These are phyloP conservation scores for Alternaria tenuissima DNA, from an alignment of 2,329 filamentous ascomycete genomes.

Conservation along the genomic window DNA sequence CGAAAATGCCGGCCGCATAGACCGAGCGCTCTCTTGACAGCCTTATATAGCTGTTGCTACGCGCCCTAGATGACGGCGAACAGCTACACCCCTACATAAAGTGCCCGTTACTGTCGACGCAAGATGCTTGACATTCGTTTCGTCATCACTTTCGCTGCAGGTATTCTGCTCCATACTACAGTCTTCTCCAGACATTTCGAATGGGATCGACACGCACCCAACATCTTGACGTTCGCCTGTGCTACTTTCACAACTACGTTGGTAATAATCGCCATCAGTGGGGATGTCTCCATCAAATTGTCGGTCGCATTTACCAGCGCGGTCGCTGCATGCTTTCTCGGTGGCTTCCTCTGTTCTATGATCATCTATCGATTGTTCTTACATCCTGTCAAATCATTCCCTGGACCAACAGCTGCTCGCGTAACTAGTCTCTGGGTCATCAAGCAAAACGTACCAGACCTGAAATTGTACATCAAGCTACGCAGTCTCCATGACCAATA, in stretches of 20 bases:
- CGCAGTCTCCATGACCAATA: conserved; percentile 23
- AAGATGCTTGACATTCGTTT: neutral
- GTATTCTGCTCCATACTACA: conserved; percentile 4
- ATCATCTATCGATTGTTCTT: conserved; percentile 15
- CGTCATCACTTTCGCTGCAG: conserved; percentile 8
- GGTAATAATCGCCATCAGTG: neutral
- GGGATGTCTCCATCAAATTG: too few relatives aligned
- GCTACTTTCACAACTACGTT: neutral
- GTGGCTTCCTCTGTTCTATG: conserved; percentile 14
- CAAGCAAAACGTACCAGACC: conserved; percentile 4
- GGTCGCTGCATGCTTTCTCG: neutral
- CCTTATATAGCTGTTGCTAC: neutral
- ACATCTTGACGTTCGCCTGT: neutral
- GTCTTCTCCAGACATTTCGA: conserved; percentile 13
- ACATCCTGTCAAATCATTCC: neutral
- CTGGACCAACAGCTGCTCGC: neutral
- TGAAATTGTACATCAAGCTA: conserved; percentile 21
- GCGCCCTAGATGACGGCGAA: neutral
- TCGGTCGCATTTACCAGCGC: neutral
- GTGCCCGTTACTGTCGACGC: neutral
- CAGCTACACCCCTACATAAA: neutral
- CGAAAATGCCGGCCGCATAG: neutral
- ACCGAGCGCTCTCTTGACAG: neutral
- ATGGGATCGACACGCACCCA: conserved; percentile 16
- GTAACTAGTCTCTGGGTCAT: neutral